Evolutionary conservation across 768 basidiomycete species (phyloP), one percentile per base, ranked within the genome.

Genomic region (Calocybe gangraenosa): DNA sequence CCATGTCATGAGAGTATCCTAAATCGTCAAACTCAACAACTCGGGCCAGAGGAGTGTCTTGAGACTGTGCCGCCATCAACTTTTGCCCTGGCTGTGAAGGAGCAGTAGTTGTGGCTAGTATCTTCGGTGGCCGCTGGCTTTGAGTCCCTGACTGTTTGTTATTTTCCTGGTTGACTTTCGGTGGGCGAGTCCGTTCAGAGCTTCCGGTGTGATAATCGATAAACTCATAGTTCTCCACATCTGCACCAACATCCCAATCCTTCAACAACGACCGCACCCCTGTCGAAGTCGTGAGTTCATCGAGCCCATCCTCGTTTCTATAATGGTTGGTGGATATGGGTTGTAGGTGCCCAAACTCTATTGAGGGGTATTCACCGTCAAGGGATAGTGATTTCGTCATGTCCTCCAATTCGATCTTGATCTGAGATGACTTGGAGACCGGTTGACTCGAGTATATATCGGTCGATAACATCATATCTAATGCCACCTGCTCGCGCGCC

Each of bases 211-310:
- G 87, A 1, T 77, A 76, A 51, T 87, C 81, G 8, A 50, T 58
- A 54, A 79, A 85, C 2, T 57, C 53, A 51, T 78, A 83, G 5
- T 70, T 57, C 2, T 67, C 61, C 3, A 79, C 76, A 59, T 80
- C 67, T 2, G 64, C 51, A 10, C 82, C 79, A 18, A 77, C 48
- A 40, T 77, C 70, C 88, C 88, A 91, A 34, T 85, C 83, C 45
- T 75, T 71, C 44, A 91, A 60, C 32, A 91, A 68, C 17, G 82
- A 66, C 21, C 82, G 71, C 8, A 84, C 79, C 2, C 83, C 83
- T 2, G 71, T 60, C 0, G 81, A 74, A 15, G 72, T 51, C 20
- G 52, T 47, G 10, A 47, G 50, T 13, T 62, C 60, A 19, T 57
- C 49, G 11, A 59, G 53, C 32, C 49, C 44, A 9, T 56, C 59